Conservation (phyloP, 192 early-diverging fungal species). For the Gamsiella multidivaricata region DNA sequence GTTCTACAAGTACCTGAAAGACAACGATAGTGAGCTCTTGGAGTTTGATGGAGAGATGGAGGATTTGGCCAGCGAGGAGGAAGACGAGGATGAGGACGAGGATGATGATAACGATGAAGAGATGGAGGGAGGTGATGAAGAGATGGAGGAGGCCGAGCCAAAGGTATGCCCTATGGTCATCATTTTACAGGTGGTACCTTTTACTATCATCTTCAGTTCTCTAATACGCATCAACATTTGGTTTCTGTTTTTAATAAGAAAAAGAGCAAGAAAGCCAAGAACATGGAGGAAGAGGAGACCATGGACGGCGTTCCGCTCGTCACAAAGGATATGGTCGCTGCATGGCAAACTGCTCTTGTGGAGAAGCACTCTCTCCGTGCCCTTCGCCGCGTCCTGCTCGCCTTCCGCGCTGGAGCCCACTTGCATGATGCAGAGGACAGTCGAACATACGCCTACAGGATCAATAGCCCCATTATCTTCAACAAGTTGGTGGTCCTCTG, state of each 20-base stretch:
- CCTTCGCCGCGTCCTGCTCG: slow-evolving; percentile 80
- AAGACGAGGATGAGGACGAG: slow-evolving; percentile 55
- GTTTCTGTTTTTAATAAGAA: slow-evolving; percentile 12
- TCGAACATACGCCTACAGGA: slow-evolving; percentile 70
- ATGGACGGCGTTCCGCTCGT: slow-evolving; percentile 61
- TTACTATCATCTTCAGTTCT: too few species aligned
- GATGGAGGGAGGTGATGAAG: slow-evolving; percentile 31
- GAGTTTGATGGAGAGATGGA: slow-evolving; percentile 73
- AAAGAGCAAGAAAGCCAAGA: slow-evolving; percentile 40
- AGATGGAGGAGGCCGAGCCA: slow-evolving; percentile 33
- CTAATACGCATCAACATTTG: neutral
- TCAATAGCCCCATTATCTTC: slow-evolving; percentile 77
- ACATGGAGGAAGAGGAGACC: slow-evolving; percentile 46
- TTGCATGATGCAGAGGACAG: slow-evolving; percentile 75
- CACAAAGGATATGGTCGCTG: slow-evolving; percentile 77
- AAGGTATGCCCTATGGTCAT: slow-evolving; percentile 10
- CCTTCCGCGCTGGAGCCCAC: slow-evolving; percentile 84
- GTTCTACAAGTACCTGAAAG: slow-evolving; percentile 91
- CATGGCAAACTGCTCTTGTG: slow-evolving; percentile 74
- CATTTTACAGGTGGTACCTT: too few species aligned
- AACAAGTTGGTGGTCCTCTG: slow-evolving; percentile 83
- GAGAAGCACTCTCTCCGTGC: slow-evolving; percentile 74
- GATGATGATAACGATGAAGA: slow-evolving; percentile 46
- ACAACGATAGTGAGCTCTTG: slow-evolving; percentile 87
- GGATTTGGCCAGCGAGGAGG: slow-evolving; percentile 58